These are phyloP conservation scores for Phalaenopsis equestris DNA, from an alignment of 106 monocot genomes.

Conservation along the genomic window DNA sequence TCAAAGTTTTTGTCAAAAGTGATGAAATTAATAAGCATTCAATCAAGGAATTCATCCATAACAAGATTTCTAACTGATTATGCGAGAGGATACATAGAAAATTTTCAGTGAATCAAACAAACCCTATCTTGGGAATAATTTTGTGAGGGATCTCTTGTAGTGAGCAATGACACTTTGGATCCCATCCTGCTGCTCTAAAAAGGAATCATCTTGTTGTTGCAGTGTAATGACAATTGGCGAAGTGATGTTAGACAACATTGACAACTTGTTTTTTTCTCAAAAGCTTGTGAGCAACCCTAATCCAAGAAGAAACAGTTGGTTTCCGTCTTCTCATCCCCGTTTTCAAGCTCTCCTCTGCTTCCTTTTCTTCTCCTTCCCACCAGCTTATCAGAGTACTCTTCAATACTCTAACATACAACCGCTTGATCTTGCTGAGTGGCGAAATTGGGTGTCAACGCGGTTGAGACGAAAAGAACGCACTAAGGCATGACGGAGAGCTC, in stretches of 20 bases:
- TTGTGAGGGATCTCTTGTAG: no score
- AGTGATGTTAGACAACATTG: not conserved
- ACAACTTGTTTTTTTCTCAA: slow-evolving; percentile 53
- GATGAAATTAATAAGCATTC: not conserved
- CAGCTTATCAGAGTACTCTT: slow-evolving; percentile 4
- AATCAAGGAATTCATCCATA: no score
- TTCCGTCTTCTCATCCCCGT: slow-evolving; percentile 5
- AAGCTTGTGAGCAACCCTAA: slow-evolving; percentile 39
- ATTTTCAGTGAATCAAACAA: not conserved
- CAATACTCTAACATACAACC: slow-evolving; percentile 36
- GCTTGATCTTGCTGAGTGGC: slow-evolving; percentile 60
- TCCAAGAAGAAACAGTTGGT: slow-evolving; percentile 20
- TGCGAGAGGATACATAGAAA: not conserved
- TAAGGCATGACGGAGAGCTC: no score
- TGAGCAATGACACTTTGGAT: no score
- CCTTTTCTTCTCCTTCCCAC: slow-evolving; percentile 2
- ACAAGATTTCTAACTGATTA: not conserved
- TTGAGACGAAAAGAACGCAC: no score
- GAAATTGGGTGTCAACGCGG: no score
- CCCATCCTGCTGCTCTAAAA: slow-evolving; percentile 15
- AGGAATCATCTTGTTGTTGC: slow-evolving; percentile 52
- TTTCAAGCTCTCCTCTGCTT: not conserved
- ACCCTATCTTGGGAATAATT: not conserved
- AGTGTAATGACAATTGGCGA: no score
- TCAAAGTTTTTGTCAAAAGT: not conserved